Percentiles rank a stretch among this genome's conserved stretches.
Conservation (phyloP, 768 basidiomycete species). For the Neoboletus brunneissimus region DNA sequence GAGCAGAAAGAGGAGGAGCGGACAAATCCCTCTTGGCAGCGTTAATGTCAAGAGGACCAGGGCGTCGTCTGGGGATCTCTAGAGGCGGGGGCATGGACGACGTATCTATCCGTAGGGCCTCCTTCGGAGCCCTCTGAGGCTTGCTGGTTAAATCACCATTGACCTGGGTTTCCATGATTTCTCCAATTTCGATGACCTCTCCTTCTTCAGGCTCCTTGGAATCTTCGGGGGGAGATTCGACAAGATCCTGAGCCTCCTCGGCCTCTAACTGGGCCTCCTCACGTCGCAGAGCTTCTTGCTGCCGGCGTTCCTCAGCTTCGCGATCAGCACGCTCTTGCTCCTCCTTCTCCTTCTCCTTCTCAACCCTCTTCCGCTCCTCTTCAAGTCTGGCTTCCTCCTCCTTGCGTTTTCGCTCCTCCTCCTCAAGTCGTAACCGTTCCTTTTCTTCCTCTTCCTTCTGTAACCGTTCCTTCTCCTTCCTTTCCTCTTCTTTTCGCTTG, state of each 20-base stretch:
- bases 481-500: slow-evolving; percentile 43
- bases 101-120: slow-evolving; percentile 65
- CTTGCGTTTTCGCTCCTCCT: slow-evolving; percentile 36
- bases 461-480: slow-evolving; percentile 39
- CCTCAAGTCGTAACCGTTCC: slow-evolving; percentile 29
- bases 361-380: slow-evolving; percentile 31
- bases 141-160: slow-evolving; percentile 44
- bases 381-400: slow-evolving; percentile 27
- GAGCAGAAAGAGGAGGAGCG: slow-evolving; percentile 47
- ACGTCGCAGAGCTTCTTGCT: slow-evolving; percentile 16
- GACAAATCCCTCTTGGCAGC: slow-evolving; percentile 42
- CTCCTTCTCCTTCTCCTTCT: slow-evolving; percentile 42
- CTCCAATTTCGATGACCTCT: slow-evolving; percentile 34
- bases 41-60: slow-evolving; percentile 72
- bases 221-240: slow-evolving; percentile 42
- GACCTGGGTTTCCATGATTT: slow-evolving; percentile 24
- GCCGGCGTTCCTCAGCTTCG: slow-evolving; percentile 32
- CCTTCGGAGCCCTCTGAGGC: slow-evolving; percentile 39
- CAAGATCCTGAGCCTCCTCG: slow-evolving; percentile 33
- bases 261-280: slow-evolving; percentile 36
- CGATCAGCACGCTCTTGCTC: slow-evolving; percentile 41
- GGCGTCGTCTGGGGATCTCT: slow-evolving; percentile 47
- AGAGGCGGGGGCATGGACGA: slow-evolving; percentile 40
- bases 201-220: slow-evolving; percentile 44
- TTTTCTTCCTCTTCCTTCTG: slow-evolving; percentile 41